phyloP scores from a whole-genome alignment of 2,329 filamentous ascomycete genomes.

The Colletotrichum cordylinicola region DNA sequence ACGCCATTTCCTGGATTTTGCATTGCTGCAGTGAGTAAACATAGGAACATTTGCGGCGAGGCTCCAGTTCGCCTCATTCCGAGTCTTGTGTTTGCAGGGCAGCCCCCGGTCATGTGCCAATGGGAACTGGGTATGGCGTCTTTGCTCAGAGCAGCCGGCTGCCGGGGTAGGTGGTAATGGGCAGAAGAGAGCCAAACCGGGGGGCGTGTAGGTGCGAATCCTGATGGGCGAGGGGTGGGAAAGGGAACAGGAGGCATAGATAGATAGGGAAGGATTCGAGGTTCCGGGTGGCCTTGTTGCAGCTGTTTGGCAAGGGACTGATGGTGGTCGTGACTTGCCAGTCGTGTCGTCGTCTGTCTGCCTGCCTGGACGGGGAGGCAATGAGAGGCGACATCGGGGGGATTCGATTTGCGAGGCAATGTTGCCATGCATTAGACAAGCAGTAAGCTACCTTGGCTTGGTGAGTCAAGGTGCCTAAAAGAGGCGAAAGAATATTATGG shows the following conservation, averaged over 20 bases:
- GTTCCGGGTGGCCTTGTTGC: neutral
- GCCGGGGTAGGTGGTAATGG: neutral
- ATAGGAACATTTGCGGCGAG: constrained; percentile 7
- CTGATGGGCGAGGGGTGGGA: neutral
- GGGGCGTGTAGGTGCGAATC: constrained; percentile 12
- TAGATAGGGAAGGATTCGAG: neutral
- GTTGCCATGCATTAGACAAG: neutral
- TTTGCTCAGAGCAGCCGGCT: neutral
- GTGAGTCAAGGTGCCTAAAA: neutral
- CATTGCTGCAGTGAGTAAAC: constrained; percentile 7
- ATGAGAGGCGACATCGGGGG: constrained; percentile 4
- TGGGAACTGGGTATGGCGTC: constrained; percentile 12
- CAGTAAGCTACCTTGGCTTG: neutral
- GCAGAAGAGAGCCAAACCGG: neutral
- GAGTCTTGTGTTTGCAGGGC: constrained; percentile 20
- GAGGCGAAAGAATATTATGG: constrained; percentile 4
- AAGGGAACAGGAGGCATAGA: neutral
- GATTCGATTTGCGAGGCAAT: neutral
- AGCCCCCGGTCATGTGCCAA: constrained; percentile 20
- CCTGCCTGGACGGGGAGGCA: neutral
- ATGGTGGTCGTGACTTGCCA: neutral
- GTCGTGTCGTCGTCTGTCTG: neutral
- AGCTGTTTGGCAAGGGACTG: neutral
- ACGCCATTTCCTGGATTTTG: neutral
- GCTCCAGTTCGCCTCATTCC: constrained; percentile 20